Evolutionary conservation across 306 rosid genomes (phyloP).

Genomic region (Fagus crenata): DNA sequence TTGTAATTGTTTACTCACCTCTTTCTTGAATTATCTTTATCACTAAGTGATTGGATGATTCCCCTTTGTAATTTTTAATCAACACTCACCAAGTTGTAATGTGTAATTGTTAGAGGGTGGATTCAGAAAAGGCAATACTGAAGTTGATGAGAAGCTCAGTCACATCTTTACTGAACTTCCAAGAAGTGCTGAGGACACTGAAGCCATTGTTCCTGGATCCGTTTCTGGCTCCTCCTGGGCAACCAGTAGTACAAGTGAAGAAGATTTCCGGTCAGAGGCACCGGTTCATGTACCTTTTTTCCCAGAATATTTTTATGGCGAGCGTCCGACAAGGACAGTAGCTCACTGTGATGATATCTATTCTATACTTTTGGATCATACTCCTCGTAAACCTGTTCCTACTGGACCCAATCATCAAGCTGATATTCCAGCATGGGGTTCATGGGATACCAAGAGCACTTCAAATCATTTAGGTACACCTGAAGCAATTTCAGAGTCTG

Average conservation of each 20-base stretch:
- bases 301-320: slow-evolving; percentile 57
- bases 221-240: slow-evolving; percentile 54
- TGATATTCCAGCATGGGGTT: slow-evolving; percentile 56
- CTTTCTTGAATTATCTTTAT: background rate
- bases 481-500: slow-evolving; percentile 32
- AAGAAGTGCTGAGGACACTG: slow-evolving; percentile 40
- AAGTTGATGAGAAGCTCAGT: slow-evolving; percentile 45
- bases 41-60: background rate
- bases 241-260: slow-evolving; percentile 38
- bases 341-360: slow-evolving; percentile 63
- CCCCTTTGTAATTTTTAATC: slow-evolving; percentile 9
- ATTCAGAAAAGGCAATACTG: slow-evolving; percentile 37
- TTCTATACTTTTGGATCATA: slow-evolving; percentile 55
- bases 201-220: slow-evolving; percentile 47
- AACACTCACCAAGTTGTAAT: slow-evolving; percentile 34
- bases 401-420: slow-evolving; percentile 79
- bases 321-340: slow-evolving; percentile 56
- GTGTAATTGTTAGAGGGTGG: slow-evolving; percentile 62
- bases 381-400: slow-evolving; percentile 66
- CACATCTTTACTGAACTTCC: slow-evolving; percentile 45
- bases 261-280: slow-evolving; percentile 36
- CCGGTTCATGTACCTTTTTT: slow-evolving; percentile 47
- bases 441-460: slow-evolving; percentile 3
- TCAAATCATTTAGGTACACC: slow-evolving; percentile 18
- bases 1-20: slow-evolving; percentile 1